Evolutionary conservation across 495 filamentous ascomycete genomes (phyloP).

Genomic region (Penicillium roqueforti): DNA sequence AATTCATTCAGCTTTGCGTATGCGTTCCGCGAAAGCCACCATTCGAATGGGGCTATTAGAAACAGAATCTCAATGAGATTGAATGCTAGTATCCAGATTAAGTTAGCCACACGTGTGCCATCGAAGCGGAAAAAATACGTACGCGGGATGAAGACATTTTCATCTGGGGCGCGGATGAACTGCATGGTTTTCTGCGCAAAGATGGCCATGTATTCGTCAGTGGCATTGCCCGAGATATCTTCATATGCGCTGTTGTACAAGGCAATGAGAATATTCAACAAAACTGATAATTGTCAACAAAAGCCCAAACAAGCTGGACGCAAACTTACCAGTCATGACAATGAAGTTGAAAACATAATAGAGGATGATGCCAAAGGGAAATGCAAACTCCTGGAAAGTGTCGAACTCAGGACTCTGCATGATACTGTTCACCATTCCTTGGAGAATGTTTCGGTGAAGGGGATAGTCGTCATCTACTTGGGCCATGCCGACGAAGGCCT

Average conservation of each 20-base stretch:
- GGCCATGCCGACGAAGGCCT: conserved; percentile 93
- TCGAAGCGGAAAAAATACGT: conserved; percentile 15
- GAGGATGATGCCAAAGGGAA: conserved; percentile 80
- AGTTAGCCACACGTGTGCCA: not conserved
- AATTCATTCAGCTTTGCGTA: conserved; percentile 81
- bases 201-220: conserved; percentile 90
- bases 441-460: conserved; percentile 67
- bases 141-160: conserved; percentile 94
- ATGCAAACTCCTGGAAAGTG: conserved; percentile 74
- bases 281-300: conserved; percentile 45
- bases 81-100: conserved; percentile 51
- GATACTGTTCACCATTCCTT: conserved; percentile 84
- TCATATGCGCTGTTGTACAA: conserved; percentile 95
- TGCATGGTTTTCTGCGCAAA: conserved; percentile 90
- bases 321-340: conserved; percentile 68
- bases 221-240: conserved; percentile 90
- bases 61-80: conserved; percentile 87
- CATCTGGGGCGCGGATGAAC: conserved; percentile 93
- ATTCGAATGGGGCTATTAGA: conserved; percentile 81
- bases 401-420: conserved; percentile 89
- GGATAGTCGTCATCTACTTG: conserved; percentile 65
- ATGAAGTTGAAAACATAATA: conserved; percentile 97
- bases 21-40: conserved; percentile 70
- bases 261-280: conserved; percentile 92
- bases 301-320: not conserved